A percentile compares a stretch with the other conserved stretches of the same genome.
phyloP scores from a whole-genome alignment of 176 grass and related monocot genomes.

The Chrysopogon serrulatus region DNA sequence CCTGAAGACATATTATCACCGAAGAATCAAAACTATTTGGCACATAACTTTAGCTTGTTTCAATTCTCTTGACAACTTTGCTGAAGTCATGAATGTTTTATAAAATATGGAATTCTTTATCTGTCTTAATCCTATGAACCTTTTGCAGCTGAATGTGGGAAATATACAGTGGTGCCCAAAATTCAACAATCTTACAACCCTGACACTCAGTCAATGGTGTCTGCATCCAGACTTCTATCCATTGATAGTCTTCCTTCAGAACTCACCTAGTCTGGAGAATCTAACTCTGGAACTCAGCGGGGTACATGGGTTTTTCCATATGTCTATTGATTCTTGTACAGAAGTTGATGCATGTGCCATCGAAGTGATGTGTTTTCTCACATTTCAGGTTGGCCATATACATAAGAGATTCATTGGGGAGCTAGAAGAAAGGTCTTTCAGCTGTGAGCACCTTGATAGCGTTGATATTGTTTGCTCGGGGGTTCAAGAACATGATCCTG shows the following conservation, averaged over 20 bases:
- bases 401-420: neutral
- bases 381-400: no score
- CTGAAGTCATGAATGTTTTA: neutral
- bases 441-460: conserved; percentile 10
- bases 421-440: conserved; percentile 14
- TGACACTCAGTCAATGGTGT: neutral
- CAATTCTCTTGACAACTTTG: neutral
- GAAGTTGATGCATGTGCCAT: neutral
- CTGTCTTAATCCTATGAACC: no score
- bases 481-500: neutral
- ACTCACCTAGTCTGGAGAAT: conserved; percentile 14
- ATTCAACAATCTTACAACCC: conserved; percentile 26
- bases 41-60: neutral
- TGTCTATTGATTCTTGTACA: neutral
- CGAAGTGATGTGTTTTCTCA: neutral
- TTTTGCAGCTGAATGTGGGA: no score
- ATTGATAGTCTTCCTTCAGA: conserved; percentile 26
- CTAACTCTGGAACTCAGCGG: neutral
- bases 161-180: neutral
- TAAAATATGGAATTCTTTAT: no score
- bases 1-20: neutral
- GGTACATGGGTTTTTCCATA: neutral
- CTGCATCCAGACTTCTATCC: neutral
- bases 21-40: neutral
- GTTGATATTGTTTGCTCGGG: conserved; percentile 8